Base-by-base conservation (phyloP, 257 asterid genomes). In the Petunia axillaris region DNA sequence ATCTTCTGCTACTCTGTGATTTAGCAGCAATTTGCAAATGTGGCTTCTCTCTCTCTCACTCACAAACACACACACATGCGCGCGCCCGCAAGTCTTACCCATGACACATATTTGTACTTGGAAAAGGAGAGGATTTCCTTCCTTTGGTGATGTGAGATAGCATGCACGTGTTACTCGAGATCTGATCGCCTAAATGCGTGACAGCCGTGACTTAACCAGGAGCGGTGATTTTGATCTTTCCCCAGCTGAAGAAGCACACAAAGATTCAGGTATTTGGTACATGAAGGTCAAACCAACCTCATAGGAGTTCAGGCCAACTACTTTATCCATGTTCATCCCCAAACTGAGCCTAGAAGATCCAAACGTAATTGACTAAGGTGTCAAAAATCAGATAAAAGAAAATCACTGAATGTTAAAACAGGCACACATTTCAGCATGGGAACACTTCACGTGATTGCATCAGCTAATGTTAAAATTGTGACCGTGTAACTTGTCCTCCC, bases 201-300 rank as follows among this genome's bases (percentile, higher is more conserved):
- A 11, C n/a, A 54, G 67, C 41, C 8, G 67, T 25, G 67, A 62
- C 41, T 8, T 41, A 35, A 36, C 67, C 41, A 35, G 15, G 67
- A 62, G 67, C 8, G 41, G 41, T 35, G 41, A 10, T 9, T 62
- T 62, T 62, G 67, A 35, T 35, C 16, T 25, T 60, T 25, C 65
- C 65, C 11, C 13, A 60, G 40, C 39, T 25, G 59, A 13, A 16
- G 6, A 25, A 63, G 68, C 36, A 7, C n/a, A 63, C 43, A 63
- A 62, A 62, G 64, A 63, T 63, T 63, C 68, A n/a, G 11, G 38
- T 59, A 59, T 59, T 16, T 59, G 64, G 64, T 16, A 16, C 2
- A 8, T 59, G 64, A n/a, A 59, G 64, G 64, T 59, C 62, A 55
- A 55, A 55, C 36, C 62, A 55, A 55, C 62, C 64, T 62, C 41